phyloP scores from a whole-genome alignment of 768 basidiomycete genomes.

The Plicaturopsis crispa region DNA sequence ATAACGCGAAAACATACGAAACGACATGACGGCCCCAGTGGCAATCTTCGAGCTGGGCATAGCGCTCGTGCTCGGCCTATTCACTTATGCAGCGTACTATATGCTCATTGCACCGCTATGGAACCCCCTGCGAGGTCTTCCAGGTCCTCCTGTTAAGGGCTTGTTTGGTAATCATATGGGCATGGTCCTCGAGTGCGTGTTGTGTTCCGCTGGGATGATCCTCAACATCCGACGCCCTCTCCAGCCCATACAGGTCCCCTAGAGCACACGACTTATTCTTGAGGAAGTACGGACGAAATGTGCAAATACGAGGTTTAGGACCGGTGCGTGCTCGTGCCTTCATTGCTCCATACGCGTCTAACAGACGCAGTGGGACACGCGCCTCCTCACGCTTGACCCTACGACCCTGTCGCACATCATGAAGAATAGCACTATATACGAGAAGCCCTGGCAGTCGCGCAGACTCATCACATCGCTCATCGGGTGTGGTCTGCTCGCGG shows the following conservation, averaged over 20 bases:
- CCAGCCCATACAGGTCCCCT: conserved; percentile 48
- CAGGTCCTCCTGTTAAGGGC: conserved; percentile 48
- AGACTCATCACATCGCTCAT: conserved; percentile 68
- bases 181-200: conserved; percentile 49
- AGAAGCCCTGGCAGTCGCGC: conserved; percentile 81
- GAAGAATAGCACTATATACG: conserved; percentile 63
- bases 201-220: neutral
- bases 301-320: conserved; percentile 60
- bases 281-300: conserved; percentile 56
- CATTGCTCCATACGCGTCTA: conserved; percentile 1
- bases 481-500: conserved; percentile 76
- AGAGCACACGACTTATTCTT: conserved; percentile 45
- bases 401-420: conserved; percentile 66
- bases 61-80: too few relatives aligned
- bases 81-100: conserved; percentile 17
- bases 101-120: conserved; percentile 17
- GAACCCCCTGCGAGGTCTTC: conserved; percentile 45
- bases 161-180: conserved; percentile 49
- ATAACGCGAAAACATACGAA: too few relatives aligned
- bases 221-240: conserved; percentile 1
- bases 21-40: too few relatives aligned
- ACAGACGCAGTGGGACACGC: conserved; percentile 57
- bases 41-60: too few relatives aligned
- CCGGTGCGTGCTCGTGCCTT: conserved; percentile 44
- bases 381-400: conserved; percentile 79